Base-by-base conservation (phyloP, 495 filamentous ascomycete genomes). In the Penicillium macrosclerotiorum region DNA sequence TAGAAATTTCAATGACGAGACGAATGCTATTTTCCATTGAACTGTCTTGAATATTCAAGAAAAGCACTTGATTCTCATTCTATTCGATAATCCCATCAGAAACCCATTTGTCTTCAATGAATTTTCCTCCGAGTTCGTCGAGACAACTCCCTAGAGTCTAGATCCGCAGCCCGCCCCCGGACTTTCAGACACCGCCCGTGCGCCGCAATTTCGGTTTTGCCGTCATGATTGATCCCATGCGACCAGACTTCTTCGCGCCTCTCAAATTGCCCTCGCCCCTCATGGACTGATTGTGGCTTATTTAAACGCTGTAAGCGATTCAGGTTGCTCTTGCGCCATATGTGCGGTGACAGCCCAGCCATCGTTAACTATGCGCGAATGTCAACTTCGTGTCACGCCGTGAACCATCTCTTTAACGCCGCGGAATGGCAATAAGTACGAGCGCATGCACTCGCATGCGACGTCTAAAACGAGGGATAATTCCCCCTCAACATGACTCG, bases 1-100 rank as follows among this genome's bases (percentile, higher is more conserved):
- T 59, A 59, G 39, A 35, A 35, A 7, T 26, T 9, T 24, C 13
- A 32, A 55, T 34, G 47, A 55, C 30, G 37, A 27, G 8, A 55
- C 7, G 38, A 17, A 42, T 9, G 17, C 5, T 30, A 13, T 11
- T 19, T n/a, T 8, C n/a, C n/a, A 19, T 32, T 25, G 5, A 12
- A 36, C 17, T 18, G 17, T 22, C 4, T 25, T 27, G 5, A 27
- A 27, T 27, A 27, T 27, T 27, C n/a, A n/a, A n/a, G 31, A 13
- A 1, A n/a, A 13, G 12, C 31, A 14, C 12, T 6, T n/a, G 31
- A 34, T 34, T 13, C 31, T 34, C 12, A 9, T n/a, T 34, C 25
- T 27, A 5, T 11, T 5, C 11, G 11, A 5, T 11, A 5, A 5
- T 27, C 5, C 25, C 5, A 27, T 11, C 25, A 27, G 5, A 11